phyloP scores from a whole-genome alignment of 495 filamentous ascomycete species.

The Astrocystis sublimbata region DNA sequence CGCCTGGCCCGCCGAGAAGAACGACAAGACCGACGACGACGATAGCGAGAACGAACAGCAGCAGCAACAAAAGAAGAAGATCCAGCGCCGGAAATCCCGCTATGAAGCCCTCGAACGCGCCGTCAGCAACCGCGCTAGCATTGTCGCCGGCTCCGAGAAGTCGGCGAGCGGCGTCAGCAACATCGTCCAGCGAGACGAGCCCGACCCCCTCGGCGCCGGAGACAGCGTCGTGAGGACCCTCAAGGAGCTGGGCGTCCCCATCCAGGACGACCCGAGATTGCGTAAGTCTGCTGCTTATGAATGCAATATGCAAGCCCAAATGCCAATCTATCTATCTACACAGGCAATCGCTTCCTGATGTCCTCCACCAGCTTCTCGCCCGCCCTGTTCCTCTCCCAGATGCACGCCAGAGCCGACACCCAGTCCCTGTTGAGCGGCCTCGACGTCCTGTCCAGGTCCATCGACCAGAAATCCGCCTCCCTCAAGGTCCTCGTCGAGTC shows the following conservation, averaged over 20 bases:
- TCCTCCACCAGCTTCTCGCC: conserved; percentile 96
- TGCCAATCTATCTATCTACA: neutral
- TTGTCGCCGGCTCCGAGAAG: conserved; percentile 68
- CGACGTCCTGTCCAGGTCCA: conserved; percentile 79
- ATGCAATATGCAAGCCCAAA: conserved; percentile 2
- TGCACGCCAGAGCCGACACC: conserved; percentile 80
- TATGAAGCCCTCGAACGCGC: conserved; percentile 81
- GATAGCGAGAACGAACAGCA: conserved; percentile 58
- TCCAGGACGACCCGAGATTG: conserved; percentile 82
- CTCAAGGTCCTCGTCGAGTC: conserved; percentile 94
- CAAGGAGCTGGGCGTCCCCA: conserved; percentile 68
- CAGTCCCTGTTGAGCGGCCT: conserved; percentile 76
- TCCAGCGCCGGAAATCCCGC: conserved; percentile 68
- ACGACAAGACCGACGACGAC: conserved; percentile 64
- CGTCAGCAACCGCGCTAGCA: conserved; percentile 63
- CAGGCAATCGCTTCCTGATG: conserved; percentile 88
- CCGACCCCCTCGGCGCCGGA: conserved; percentile 79
- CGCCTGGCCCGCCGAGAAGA: conserved; percentile 84
- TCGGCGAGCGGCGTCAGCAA: conserved; percentile 67
- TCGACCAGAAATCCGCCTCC: conserved; percentile 95
- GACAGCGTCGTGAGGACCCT: conserved; percentile 84
- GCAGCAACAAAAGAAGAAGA: conserved; percentile 37
- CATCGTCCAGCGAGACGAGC: conserved; percentile 82
- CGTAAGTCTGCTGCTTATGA: conserved; percentile 52
- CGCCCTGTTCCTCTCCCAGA: conserved; percentile 84